Percentiles rank a stretch among this genome's conserved stretches.
Conservation (phyloP, 2,329 filamentous ascomycete genomes). For the Sclerotiophoma versabilis region DNA sequence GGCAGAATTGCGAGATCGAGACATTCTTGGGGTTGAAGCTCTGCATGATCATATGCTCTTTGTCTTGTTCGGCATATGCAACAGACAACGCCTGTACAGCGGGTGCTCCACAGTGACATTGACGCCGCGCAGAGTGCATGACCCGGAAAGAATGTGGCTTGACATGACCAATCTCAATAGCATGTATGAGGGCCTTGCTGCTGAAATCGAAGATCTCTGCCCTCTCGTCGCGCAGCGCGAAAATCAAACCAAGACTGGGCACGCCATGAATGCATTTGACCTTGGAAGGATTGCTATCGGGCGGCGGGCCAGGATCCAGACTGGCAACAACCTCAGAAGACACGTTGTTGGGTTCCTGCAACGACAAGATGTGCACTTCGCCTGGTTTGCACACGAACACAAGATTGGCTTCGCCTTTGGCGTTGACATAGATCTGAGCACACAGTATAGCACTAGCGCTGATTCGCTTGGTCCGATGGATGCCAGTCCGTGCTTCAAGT, state of each 20-base stretch:
- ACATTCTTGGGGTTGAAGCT: slow-evolving; percentile 65
- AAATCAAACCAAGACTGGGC: slow-evolving; percentile 65
- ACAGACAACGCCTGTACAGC: slow-evolving; percentile 70
- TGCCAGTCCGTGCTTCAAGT: slow-evolving; percentile 57
- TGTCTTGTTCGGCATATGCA: slow-evolving; percentile 67
- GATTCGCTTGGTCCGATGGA: slow-evolving; percentile 40
- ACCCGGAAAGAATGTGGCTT: slow-evolving; percentile 66
- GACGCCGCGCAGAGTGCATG: slow-evolving; percentile 62
- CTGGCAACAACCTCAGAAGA: slow-evolving; percentile 45
- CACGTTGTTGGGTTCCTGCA: slow-evolving; percentile 32
- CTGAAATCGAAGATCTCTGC: slow-evolving; percentile 69
- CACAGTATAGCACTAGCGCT: slow-evolving; percentile 35
- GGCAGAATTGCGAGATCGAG: slow-evolving; percentile 63
- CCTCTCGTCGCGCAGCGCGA: slow-evolving; percentile 64
- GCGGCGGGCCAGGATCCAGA: slow-evolving; percentile 45
- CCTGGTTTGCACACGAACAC: slow-evolving; percentile 45
- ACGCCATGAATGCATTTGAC: slow-evolving; percentile 66
- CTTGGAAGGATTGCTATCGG: slow-evolving; percentile 51
- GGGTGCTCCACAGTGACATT: slow-evolving; percentile 61
- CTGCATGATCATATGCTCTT: slow-evolving; percentile 69
- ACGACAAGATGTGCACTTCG: slow-evolving; percentile 43
- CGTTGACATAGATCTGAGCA: slow-evolving; percentile 36
- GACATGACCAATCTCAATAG: slow-evolving; percentile 66
- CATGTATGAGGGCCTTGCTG: slow-evolving; percentile 65
- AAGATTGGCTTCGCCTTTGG: slow-evolving; percentile 38